Evolutionary conservation across 768 basidiomycete species (phyloP).

Genomic region (Suillus tomentosus): DNA sequence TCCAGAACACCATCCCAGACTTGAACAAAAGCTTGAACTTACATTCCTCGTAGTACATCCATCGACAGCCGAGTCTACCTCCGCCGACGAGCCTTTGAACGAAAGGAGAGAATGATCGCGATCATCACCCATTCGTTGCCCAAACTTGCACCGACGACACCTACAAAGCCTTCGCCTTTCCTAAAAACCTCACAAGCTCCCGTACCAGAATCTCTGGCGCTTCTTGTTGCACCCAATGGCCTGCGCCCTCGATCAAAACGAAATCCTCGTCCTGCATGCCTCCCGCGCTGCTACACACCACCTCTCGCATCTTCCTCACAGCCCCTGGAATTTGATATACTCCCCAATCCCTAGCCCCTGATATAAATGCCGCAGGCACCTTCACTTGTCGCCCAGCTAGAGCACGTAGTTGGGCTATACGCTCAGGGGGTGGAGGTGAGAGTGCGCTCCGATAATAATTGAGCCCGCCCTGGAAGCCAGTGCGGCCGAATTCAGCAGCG

Average conservation of each 20-base stretch:
- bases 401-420: slow-evolving; percentile 42
- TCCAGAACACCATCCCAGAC: not conserved
- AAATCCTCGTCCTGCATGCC: slow-evolving; percentile 38
- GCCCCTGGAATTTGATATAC: slow-evolving; percentile 56
- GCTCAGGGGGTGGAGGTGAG: slow-evolving; percentile 33
- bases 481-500: slow-evolving; percentile 47
- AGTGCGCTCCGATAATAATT: slow-evolving; percentile 52
- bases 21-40: not conserved
- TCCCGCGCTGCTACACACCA: slow-evolving; percentile 23
- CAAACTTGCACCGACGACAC: not conserved
- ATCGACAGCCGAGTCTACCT: not conserved
- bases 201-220: slow-evolving; percentile 43
- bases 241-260: slow-evolving; percentile 55
- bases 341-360: slow-evolving; percentile 62
- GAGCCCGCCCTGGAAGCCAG: slow-evolving; percentile 66
- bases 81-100: not conserved
- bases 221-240: slow-evolving; percentile 70
- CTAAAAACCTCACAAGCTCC: slow-evolving; percentile 44
- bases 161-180: slow-evolving; percentile 18
- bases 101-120: not conserved
- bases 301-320: slow-evolving; percentile 44
- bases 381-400: slow-evolving; percentile 49
- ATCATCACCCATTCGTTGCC: not conserved
- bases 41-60: not conserved
- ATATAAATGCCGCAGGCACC: slow-evolving; percentile 58